A percentile compares a stretch with the other conserved stretches of the same genome.
Evolutionary conservation across 345 rosid genomes (phyloP).

Genomic region (Eucalyptus sp.): DNA sequence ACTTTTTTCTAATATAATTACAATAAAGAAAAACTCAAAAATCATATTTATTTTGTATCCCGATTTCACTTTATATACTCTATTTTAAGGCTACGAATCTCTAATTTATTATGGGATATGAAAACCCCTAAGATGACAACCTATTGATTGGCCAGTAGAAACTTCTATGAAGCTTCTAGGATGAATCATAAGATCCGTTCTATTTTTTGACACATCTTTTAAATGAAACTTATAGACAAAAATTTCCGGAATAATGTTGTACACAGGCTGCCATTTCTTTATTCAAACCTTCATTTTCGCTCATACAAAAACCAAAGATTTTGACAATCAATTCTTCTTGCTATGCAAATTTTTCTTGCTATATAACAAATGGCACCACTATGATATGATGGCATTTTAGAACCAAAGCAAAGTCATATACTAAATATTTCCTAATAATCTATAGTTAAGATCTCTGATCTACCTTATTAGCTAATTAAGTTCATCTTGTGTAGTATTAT

Average conservation of each 20-base stretch:
- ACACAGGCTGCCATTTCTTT: neutral
- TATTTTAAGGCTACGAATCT: no score
- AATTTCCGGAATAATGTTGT: rapidly evolving
- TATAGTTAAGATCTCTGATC: rapidly evolving
- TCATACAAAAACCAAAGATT: neutral
- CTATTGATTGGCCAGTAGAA: no score
- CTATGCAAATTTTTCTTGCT: no score
- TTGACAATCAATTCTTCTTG: neutral
- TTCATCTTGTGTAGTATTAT: no score
- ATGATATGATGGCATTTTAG: neutral
- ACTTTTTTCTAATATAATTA: no score
- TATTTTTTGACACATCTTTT: neutral
- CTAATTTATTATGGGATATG: neutral
- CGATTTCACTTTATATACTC: no score
- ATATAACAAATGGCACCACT: neutral
- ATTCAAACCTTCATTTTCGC: neutral
- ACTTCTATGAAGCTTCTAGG: neutral
- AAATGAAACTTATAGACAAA: neutral
- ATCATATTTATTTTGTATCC: no score
- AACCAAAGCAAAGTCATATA: neutral
- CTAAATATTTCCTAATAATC: neutral
- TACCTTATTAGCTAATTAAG: rapidly evolving
- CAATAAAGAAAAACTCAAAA: no score
- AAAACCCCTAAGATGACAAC: no score
- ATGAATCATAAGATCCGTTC: neutral